Percentiles rank a stretch among this genome's conserved stretches.
These are phyloP conservation scores for Candida easanensis DNA, from an alignment of 805 yeast genomes.

Conservation along the genomic window DNA sequence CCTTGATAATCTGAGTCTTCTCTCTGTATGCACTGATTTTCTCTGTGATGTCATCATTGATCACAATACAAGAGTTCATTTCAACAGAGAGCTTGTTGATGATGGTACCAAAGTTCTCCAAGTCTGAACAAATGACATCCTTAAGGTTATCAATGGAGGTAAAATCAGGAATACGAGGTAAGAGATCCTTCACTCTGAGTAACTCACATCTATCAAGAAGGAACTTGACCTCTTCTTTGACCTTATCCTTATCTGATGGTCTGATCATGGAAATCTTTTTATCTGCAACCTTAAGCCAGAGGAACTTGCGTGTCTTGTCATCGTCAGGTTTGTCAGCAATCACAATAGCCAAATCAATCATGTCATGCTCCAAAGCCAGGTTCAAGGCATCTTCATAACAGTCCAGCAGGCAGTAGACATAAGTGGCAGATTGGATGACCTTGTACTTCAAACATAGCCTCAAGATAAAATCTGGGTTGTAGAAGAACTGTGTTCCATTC, in stretches of 20 bases:
- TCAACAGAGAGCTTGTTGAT: constrained; percentile 67
- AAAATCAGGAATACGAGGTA: constrained; percentile 83
- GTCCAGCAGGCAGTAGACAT: constrained; percentile 64
- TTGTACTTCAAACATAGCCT: constrained; percentile 64
- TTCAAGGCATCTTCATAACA: constrained; percentile 79
- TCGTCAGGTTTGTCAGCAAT: constrained; percentile 57
- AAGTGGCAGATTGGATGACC: constrained; percentile 64
- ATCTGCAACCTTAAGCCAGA: constrained; percentile 66
- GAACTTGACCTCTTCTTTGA: constrained; percentile 31
- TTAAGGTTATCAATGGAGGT: constrained; percentile 79
- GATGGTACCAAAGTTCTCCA: constrained; percentile 66
- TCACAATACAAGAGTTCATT: constrained; percentile 68
- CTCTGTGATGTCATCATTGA: constrained; percentile 54
- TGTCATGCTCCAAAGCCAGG: constrained; percentile 61
- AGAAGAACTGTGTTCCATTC: constrained; percentile 38
- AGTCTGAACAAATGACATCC: constrained; percentile 75
- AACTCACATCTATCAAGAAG: constrained; percentile 44
- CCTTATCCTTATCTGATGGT: constrained; percentile 28
- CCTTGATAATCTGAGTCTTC: constrained; percentile 65
- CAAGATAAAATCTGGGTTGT: constrained; percentile 72
- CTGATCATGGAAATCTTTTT: constrained; percentile 27
- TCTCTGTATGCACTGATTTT: constrained; percentile 54
- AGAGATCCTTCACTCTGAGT: constrained; percentile 71
- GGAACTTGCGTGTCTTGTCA: constrained; percentile 53
- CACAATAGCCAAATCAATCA: constrained; percentile 54